Percentiles rank a stretch among this genome's conserved stretches.
Conservation (phyloP, 2,329 filamentous ascomycete genomes). For the Ascochyta clinopodiicola region DNA sequence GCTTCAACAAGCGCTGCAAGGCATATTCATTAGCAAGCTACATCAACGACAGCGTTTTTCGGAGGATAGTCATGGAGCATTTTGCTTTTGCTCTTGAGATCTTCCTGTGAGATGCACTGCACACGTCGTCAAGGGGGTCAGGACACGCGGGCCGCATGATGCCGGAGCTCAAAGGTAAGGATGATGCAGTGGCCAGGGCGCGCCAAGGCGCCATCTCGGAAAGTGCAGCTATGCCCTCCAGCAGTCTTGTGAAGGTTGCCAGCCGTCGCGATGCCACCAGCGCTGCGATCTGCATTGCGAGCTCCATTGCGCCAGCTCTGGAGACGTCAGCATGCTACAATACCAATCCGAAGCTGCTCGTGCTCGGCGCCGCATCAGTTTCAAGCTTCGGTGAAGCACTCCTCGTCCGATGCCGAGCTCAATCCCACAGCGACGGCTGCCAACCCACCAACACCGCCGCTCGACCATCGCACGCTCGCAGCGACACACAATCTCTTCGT, state of each 20-base stretch:
- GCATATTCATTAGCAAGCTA: neutral
- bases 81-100: neutral
- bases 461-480: slow-evolving; percentile 60
- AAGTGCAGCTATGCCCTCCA: slow-evolving; percentile 26
- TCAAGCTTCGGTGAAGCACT: slow-evolving; percentile 31
- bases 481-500: slow-evolving; percentile 76
- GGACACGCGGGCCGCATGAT: slow-evolving; percentile 2
- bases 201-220: slow-evolving; percentile 37
- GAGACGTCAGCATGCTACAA: slow-evolving; percentile 12
- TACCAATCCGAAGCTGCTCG: slow-evolving; percentile 36
- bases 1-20: neutral
- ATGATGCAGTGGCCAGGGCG: neutral
- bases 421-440: slow-evolving; percentile 39
- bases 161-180: slow-evolving; percentile 7
- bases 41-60: no score
- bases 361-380: slow-evolving; percentile 41
- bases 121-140: neutral
- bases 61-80: neutral
- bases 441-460: slow-evolving; percentile 47
- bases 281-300: slow-evolving; percentile 31
- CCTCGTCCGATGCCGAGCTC: slow-evolving; percentile 31
- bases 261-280: slow-evolving; percentile 40
- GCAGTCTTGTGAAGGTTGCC: slow-evolving; percentile 17
- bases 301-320: slow-evolving; percentile 13
- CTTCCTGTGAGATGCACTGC: neutral